phyloP scores from a whole-genome alignment of 2,329 filamentous ascomycete species.

The Aspergillus ibericus region DNA sequence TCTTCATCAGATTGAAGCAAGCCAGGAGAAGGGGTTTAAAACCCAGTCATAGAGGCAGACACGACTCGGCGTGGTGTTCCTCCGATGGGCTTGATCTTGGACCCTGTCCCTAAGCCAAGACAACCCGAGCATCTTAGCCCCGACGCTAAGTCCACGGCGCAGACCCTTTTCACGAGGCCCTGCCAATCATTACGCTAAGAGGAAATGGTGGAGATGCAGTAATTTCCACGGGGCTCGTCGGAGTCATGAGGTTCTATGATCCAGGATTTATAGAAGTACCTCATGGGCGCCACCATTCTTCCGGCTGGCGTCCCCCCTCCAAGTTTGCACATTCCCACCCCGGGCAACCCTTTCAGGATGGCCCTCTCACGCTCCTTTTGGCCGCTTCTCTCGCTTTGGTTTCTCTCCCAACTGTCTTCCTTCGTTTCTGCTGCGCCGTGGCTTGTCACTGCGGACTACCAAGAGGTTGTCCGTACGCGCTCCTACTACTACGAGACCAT shows the following conservation, averaged over 20 bases:
- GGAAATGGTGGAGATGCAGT: neutral
- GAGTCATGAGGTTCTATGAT: neutral
- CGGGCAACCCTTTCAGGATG: constrained; percentile 14
- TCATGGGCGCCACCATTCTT: neutral
- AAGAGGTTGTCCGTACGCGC: constrained; percentile 17
- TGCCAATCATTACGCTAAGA: neutral
- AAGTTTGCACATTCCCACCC: too few relatives aligned
- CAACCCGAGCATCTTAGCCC: neutral
- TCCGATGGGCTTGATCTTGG: neutral
- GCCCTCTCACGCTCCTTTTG: constrained; percentile 27
- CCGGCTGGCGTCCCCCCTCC: neutral
- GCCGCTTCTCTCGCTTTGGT: constrained; percentile 18
- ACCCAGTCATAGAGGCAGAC: neutral
- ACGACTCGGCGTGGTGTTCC: too few relatives aligned
- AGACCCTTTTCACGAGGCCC: neutral
- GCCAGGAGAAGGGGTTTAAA: neutral
- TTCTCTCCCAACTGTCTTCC: constrained; percentile 15
- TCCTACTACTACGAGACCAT: constrained; percentile 10
- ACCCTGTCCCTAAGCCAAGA: neutral
- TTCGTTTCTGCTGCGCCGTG: constrained; percentile 29
- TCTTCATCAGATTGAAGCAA: neutral
- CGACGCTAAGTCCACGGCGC: neutral
- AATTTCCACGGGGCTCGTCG: neutral
- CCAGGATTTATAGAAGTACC: neutral
- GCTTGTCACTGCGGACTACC: constrained; percentile 31